A percentile compares a stretch with the other conserved stretches of the same genome.
These are phyloP conservation scores for Pseudozyma hubeiensis DNA, from an alignment of 1,284 basidiomycete species.

Conservation along the genomic window DNA sequence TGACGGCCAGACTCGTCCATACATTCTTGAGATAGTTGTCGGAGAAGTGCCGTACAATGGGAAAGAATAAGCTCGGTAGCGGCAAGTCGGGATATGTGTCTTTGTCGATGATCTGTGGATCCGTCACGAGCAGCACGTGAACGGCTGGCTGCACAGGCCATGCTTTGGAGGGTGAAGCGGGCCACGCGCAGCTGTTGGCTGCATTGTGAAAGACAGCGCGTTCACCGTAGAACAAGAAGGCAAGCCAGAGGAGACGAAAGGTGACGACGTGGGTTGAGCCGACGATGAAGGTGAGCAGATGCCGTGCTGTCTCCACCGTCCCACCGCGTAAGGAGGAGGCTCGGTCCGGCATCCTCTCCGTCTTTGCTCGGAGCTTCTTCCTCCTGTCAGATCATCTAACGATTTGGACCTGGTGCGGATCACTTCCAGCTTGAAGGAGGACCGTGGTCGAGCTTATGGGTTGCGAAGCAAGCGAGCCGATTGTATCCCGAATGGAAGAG, in stretches of 20 bases:
- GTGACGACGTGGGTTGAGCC: conserved; percentile 26
- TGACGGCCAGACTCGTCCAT: conserved; percentile 34
- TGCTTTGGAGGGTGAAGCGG: conserved; percentile 10
- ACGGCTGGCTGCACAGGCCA: conserved; percentile 10
- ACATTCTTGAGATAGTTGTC: conserved; percentile 52
- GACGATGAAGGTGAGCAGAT: conserved; percentile 12
- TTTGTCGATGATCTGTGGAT: conserved; percentile 51
- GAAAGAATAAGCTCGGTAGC: conserved; percentile 16
- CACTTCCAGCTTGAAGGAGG: not conserved
- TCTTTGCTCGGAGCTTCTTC: not conserved
- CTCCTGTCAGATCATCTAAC: conserved; percentile 4
- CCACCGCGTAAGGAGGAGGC: conserved; percentile 1
- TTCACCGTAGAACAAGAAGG: conserved; percentile 42
- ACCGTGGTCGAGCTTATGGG: not conserved
- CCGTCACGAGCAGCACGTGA: conserved; percentile 41
- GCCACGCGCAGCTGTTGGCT: conserved; percentile 37
- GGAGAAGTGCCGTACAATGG: conserved; percentile 40
- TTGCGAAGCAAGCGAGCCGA: no score
- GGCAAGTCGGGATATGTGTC: conserved; percentile 42
- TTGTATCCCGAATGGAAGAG: no score
- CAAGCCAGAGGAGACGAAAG: conserved; percentile 38
- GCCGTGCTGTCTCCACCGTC: conserved; percentile 7
- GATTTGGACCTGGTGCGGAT: not conserved
- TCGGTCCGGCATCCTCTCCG: conserved; percentile 16
- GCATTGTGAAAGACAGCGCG: conserved; percentile 36